Evolutionary conservation across 345 rosid genomes (phyloP), one percentile per base, ranked within the genome.

Genomic region (Dovyalis caffra): DNA sequence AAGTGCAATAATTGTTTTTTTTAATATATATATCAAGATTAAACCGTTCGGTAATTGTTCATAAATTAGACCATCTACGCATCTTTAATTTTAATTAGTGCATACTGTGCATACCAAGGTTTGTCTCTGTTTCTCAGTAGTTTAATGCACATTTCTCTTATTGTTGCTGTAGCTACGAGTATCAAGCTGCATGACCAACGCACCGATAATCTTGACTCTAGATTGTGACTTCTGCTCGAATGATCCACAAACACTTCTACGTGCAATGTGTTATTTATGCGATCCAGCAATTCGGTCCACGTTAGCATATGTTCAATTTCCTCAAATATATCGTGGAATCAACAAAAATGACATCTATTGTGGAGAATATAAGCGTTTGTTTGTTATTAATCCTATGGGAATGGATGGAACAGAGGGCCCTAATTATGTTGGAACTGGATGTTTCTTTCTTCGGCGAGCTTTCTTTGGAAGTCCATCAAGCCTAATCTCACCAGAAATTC

Each of bases 151-250:
- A 1, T 26, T 33, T 56, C 1, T 32, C 9, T 40, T 18, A 6
- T n/a, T 65, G 1, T 0, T 51, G 66, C 18, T 81, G 67, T 72
- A 92, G 97, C 67, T 95, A 32, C 85, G 99, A 8, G 97, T 92
- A 8, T 95, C 99, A 7, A 85, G 85, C 1, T 71, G 69, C 58
- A 80, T 92, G 88, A 90, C 90, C 38, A 92, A 95, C 73, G 86
- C 91, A 15, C 91, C 94, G 1, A 64, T 95, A 37, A 71, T 92
- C 49, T 77, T 92, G 78, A 88, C 93, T 21, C 73, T 89, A 38
- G 99, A 95, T 20, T 91, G 99, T 69, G 99, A 95, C 84, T 91
- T 85, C 88, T 77, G 83, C 74, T 92, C 97, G 0, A 95, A 91
- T 74, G 88, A 92, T 70, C 93, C 97, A 0, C 61, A 28, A 29